Evolutionary conservation across 306 rosid genomes (phyloP).

Genomic region (Castanopsis chinensis): DNA sequence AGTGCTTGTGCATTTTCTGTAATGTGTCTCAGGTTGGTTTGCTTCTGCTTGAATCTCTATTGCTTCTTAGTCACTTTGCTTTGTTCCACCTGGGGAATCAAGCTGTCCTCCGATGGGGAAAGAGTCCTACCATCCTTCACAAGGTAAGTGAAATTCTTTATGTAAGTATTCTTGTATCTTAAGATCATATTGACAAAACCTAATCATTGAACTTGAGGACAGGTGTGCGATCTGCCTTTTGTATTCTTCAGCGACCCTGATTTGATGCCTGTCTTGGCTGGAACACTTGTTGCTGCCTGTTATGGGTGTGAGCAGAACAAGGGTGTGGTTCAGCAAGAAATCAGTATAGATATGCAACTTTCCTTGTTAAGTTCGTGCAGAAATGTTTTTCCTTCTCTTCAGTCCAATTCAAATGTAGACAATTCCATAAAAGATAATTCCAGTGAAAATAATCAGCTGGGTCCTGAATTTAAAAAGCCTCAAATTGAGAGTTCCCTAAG

Average conservation of each 20-base stretch:
- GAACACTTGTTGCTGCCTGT: conserved; percentile 88
- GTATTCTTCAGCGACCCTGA: conserved; percentile 97
- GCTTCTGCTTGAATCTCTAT: conserved; percentile 80
- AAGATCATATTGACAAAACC: conserved; percentile 15
- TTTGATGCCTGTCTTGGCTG: conserved; percentile 93
- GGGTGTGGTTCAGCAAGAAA: conserved; percentile 86
- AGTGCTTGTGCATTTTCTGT: conserved; percentile 14
- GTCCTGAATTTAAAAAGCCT: conserved; percentile 41
- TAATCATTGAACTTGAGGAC: conserved; percentile 43
- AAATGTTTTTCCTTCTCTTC: conserved; percentile 40
- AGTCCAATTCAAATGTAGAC: conserved; percentile 43
- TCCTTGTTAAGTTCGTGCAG: conserved; percentile 80
- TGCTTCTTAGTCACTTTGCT: conserved; percentile 88
- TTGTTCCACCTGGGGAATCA: conserved; percentile 89
- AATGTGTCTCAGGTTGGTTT: conserved; percentile 64
- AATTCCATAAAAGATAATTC: conserved; percentile 49
- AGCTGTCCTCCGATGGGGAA: conserved; percentile 98
- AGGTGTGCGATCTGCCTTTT: conserved; percentile 96
- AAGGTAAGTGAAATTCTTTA: conserved; percentile 56
- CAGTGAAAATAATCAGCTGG: conserved; percentile 45
- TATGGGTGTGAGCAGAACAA: conserved; percentile 90
- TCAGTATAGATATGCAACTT: conserved; percentile 87
- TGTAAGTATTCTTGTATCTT: conserved; percentile 6
- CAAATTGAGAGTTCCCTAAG: conserved; percentile 43
- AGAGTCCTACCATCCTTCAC: conserved; percentile 93